Evolutionary conservation across 2,329 filamentous ascomycete species (phyloP).

Genomic region (Pyrenochaeta sp.): DNA sequence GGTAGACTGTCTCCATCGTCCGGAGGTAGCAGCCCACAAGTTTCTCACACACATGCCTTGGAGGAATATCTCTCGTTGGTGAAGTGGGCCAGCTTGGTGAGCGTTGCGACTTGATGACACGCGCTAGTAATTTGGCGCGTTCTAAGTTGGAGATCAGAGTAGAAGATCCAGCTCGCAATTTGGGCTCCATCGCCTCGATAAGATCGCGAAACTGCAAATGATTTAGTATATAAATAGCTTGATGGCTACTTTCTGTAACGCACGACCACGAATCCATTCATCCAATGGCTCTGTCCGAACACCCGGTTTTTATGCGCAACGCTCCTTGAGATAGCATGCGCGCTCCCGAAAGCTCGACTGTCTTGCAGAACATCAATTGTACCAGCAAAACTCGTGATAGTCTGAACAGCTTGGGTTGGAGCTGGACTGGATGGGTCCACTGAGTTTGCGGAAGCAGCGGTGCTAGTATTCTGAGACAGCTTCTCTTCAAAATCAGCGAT

Average conservation of each 20-base stretch:
- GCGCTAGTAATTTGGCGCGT: constrained; percentile 63
- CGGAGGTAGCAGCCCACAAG: constrained; percentile 61
- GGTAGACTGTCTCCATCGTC: constrained; percentile 58
- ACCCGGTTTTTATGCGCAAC: constrained; percentile 64
- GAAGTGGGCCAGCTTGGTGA: constrained; percentile 59
- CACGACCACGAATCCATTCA: constrained; percentile 60
- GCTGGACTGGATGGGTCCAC: constrained; percentile 15
- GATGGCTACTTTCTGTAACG: constrained; percentile 17
- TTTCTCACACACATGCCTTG: constrained; percentile 55
- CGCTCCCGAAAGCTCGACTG: constrained; percentile 39
- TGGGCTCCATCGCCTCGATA: constrained; percentile 55
- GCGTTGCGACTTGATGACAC: constrained; percentile 61
- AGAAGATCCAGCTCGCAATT: constrained; percentile 50
- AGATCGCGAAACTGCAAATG: constrained; percentile 50
- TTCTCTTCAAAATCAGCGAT: constrained; percentile 58
- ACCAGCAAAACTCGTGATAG: constrained; percentile 52
- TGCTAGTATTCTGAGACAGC: constrained; percentile 20
- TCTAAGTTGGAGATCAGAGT: constrained; percentile 52
- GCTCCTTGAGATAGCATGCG: constrained; percentile 51
- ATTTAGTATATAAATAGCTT: constrained; percentile 29
- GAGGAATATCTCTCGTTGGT: constrained; percentile 57
- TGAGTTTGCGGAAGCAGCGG: constrained; percentile 12
- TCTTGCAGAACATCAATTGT: constrained; percentile 57
- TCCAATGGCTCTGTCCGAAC: constrained; percentile 67
- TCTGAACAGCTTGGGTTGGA: constrained; percentile 46